phyloP scores from a whole-genome alignment of 192 early-diverging fungal species.

The Fimicolochytrium jonesii region DNA sequence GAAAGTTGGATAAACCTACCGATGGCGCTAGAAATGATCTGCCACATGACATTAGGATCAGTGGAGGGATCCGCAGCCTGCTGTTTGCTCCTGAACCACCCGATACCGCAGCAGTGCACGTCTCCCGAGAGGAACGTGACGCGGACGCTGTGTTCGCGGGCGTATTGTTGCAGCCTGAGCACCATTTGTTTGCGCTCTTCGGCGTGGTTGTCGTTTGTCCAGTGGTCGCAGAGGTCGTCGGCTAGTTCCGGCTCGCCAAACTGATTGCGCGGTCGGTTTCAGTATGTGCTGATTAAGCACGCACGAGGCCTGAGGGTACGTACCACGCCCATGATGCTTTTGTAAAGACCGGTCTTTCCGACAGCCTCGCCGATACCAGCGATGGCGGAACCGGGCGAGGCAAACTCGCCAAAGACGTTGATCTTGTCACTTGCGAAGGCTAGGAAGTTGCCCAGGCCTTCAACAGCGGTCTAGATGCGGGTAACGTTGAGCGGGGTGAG shows the following conservation, averaged over 20 bases:
- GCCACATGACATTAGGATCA: conserved; percentile 73
- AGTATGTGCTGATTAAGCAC: too few species aligned
- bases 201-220: conserved; percentile 62
- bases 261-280: too few species aligned
- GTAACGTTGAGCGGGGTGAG: too few species aligned
- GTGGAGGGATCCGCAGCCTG: conserved; percentile 51
- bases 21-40: conserved; percentile 78
- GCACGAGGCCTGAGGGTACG: too few species aligned
- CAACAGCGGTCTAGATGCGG: too few species aligned
- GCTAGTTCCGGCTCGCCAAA: conserved; percentile 82
- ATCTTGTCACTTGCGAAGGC: conserved; percentile 5
- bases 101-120: conserved; percentile 51
- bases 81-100: conserved; percentile 62
- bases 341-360: conserved; percentile 24
- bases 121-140: conserved; percentile 81
- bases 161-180: conserved; percentile 60
- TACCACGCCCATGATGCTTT: conserved; percentile 40
- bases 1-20: conserved; percentile 51
- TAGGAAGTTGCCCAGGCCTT: conserved; percentile 39
- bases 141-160: conserved; percentile 54
- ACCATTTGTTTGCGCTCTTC: conserved; percentile 68
- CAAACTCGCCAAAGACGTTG: background rate
- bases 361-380: conserved; percentile 21
- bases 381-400: background rate
- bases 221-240: conserved; percentile 79